Evolutionary conservation across 2,329 filamentous ascomycete genomes (phyloP).

Genomic region (Plenodomus biglobosus): DNA sequence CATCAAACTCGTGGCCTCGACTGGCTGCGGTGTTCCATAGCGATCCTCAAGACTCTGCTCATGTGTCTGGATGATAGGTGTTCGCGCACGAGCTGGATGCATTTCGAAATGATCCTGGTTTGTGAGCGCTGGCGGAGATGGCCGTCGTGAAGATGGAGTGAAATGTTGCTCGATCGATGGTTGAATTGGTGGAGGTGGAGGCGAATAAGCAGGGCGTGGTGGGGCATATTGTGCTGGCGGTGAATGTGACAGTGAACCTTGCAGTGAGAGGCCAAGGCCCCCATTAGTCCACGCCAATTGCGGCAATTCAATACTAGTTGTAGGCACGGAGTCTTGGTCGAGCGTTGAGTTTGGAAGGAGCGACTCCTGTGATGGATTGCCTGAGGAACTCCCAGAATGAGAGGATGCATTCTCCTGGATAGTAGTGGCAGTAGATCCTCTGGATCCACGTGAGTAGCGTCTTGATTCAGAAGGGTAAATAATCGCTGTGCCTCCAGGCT

Average conservation of each 20-base stretch:
- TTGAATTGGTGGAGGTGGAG: slow-evolving; percentile 47
- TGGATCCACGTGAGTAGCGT: slow-evolving; percentile 40
- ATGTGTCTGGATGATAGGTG: slow-evolving; percentile 21
- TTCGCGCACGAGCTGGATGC: slow-evolving; percentile 26
- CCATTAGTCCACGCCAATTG: slow-evolving; percentile 44
- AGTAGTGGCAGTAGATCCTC: slow-evolving; percentile 35
- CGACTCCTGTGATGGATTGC: slow-evolving; percentile 29
- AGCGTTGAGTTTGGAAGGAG: slow-evolving; percentile 43
- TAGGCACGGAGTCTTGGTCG: slow-evolving; percentile 23
- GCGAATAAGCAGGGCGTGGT: slow-evolving; percentile 51
- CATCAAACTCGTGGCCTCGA: slow-evolving; percentile 11
- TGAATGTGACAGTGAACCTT: slow-evolving; percentile 33
- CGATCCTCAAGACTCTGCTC: slow-evolving; percentile 21
- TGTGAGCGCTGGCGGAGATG: slow-evolving; percentile 14
- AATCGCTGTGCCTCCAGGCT: slow-evolving; percentile 40
- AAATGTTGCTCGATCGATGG: slow-evolving; percentile 18
- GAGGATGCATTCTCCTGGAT: slow-evolving; percentile 39
- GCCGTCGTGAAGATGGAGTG: slow-evolving; percentile 4
- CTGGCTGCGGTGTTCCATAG: slow-evolving; percentile 20
- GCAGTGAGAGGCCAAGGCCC: slow-evolving; percentile 50
- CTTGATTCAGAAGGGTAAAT: slow-evolving; percentile 40
- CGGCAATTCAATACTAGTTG: slow-evolving; percentile 35
- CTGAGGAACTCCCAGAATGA: slow-evolving; percentile 38
- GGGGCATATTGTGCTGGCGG: slow-evolving; percentile 32
- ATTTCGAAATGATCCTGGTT: slow-evolving; percentile 18